Evolutionary conservation across 1,284 basidiomycete genomes (phyloP).

Genomic region (Wolfiporia cocos): DNA sequence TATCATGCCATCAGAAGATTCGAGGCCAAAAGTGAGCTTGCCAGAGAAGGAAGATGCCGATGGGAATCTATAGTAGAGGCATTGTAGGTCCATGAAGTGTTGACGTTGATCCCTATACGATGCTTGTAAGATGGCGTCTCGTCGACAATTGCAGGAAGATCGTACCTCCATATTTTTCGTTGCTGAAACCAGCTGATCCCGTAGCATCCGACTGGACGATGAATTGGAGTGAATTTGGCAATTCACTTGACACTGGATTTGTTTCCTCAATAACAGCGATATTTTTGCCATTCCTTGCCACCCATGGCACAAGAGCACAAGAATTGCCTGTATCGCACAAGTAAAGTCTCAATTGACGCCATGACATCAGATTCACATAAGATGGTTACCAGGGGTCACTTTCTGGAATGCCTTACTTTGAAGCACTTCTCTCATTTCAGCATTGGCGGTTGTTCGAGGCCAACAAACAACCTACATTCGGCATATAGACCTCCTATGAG

Average conservation of each 20-base stretch:
- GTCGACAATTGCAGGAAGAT: slow-evolving; percentile 4
- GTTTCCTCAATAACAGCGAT: slow-evolving; percentile 48
- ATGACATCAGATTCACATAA: neutral
- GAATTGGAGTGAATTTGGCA: slow-evolving; percentile 60
- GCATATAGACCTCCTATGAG: slow-evolving; percentile 37
- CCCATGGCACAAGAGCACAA: slow-evolving; percentile 50
- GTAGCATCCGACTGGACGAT: slow-evolving; percentile 36
- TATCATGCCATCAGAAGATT: slow-evolving; percentile 36
- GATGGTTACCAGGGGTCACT: slow-evolving; percentile 33
- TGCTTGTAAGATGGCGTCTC: neutral
- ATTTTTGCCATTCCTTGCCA: slow-evolving; percentile 39
- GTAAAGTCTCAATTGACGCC: neutral
- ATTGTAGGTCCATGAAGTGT: slow-evolving; percentile 49
- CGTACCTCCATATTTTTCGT: slow-evolving; percentile 59
- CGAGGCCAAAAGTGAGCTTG: slow-evolving; percentile 38
- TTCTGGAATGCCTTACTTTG: slow-evolving; percentile 37
- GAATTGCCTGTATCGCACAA: slow-evolving; percentile 26
- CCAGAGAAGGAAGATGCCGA: slow-evolving; percentile 39
- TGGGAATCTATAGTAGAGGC: slow-evolving; percentile 59
- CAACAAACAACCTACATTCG: slow-evolving; percentile 25
- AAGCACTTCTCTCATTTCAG: slow-evolving; percentile 21
- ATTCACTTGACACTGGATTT: slow-evolving; percentile 46
- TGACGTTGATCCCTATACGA: slow-evolving; percentile 53
- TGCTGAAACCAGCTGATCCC: slow-evolving; percentile 50
- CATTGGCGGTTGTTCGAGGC: no score